Evolutionary conservation across 1,139 yeast species (phyloP), one percentile per base, ranked within the genome.

Genomic region (Magnusiomyces sp.): DNA sequence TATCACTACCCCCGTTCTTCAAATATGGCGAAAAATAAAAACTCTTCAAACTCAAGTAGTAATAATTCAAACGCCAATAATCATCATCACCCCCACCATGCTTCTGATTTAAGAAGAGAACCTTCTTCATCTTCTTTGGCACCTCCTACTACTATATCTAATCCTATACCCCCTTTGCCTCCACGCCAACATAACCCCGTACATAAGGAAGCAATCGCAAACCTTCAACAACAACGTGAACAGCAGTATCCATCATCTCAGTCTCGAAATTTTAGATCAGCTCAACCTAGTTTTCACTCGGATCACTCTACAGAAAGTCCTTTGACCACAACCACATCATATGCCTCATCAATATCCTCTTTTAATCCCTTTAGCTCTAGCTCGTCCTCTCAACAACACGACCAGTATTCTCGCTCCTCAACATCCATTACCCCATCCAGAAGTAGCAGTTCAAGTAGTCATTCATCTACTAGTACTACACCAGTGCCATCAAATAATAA

Each of bases 91-190:
- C 10, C 19, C n/a, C 36, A 19, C 16, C 29, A 34, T 14, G 29
- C 14, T n/a, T 16, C 39, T 4, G 46, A 43, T 43, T 32, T 34
- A n/a, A 27, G 39, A 13, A 27, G 40, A 11, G 40, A 43, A 5
- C 5, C 40, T 19, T 43, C 46, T n/a, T 42, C 44, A 13, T n/a
- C 31, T 5, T 42, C 45, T 20, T 55, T 55, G 46, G 56, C 55
- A 23, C 62, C 61, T 1, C 48, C 56, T 11, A 50, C 60, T n/a
- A 48, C 55, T 23, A 61, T 61, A 31, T 55, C 60, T 17, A 60
- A 59, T 7, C 64, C 64, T 5, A 61, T 61, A 29, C 64, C 64
- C 1, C 62, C 64, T 5, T 47, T 61, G 43, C 64, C 64, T 5
- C 54, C 54, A 14, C 50, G 58, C 40, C 46, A 52, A 16, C 52